A percentile compares a stretch with the other conserved stretches of the same genome.
Conservation (phyloP, 331 rosid species). For the Saraca asoca region DNA sequence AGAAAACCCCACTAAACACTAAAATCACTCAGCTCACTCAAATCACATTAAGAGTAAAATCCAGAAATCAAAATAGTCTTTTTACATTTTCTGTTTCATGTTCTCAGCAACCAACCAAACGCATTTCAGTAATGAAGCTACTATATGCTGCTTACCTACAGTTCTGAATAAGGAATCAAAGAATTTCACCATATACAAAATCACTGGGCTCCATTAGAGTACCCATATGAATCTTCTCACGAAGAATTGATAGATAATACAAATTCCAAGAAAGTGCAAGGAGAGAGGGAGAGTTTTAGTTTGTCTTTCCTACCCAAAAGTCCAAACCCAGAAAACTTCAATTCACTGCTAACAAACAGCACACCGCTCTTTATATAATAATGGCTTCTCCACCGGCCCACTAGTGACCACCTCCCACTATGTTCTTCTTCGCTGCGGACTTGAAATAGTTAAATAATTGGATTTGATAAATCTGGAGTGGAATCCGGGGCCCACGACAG, state of each 20-base stretch:
- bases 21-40: background rate
- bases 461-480: slow-evolving; percentile 45
- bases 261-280: slow-evolving; percentile 28
- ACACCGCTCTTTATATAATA: slow-evolving; percentile 37
- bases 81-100: slow-evolving; percentile 13
- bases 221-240: slow-evolving; percentile 6
- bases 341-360: slow-evolving; percentile 5
- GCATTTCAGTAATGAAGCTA: slow-evolving; percentile 5
- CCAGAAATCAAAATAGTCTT: slow-evolving; percentile 8
- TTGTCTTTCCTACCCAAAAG: slow-evolving; percentile 31
- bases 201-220: slow-evolving; percentile 55
- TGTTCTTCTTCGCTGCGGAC: slow-evolving; percentile 39
- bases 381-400: background rate
- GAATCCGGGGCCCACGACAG: slow-evolving; percentile 42
- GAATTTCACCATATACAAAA: slow-evolving; percentile 35
- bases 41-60: background rate
- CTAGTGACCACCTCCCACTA: background rate
- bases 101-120: slow-evolving; percentile 39
- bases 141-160: slow-evolving; percentile 31
- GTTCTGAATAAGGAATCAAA: slow-evolving; percentile 36
- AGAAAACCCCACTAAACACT: background rate
- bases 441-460: slow-evolving; percentile 33
- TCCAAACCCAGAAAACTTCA: background rate
- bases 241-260: slow-evolving; percentile 17
- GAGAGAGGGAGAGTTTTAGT: slow-evolving; percentile 1